Evolutionary conservation across 2,329 filamentous ascomycete species (phyloP).

Genomic region (Pseudogymnoascus sp.): DNA sequence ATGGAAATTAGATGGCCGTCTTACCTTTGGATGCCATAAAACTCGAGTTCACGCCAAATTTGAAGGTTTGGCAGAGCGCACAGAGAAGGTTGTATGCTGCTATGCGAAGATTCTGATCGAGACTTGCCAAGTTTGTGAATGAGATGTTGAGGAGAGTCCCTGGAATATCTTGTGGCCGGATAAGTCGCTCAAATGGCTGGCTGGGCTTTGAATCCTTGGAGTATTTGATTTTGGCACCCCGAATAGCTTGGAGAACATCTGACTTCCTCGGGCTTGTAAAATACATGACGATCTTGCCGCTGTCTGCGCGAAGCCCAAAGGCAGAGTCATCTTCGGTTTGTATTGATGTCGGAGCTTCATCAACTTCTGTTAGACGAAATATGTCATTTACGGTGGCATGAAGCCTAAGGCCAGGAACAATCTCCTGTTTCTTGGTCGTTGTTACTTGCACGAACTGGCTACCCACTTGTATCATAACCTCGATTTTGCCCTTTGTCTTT

Average conservation of each 20-base stretch:
- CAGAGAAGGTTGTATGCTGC: conserved; percentile 63
- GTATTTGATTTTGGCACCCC: conserved; percentile 56
- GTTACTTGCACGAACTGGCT: conserved; percentile 65
- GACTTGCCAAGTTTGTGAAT: conserved; percentile 58
- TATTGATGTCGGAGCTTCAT: conserved; percentile 59
- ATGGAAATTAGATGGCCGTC: conserved; percentile 14
- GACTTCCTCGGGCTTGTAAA: conserved; percentile 60
- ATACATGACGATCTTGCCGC: conserved; percentile 65
- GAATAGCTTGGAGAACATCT: conserved; percentile 58
- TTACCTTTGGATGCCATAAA: conserved; percentile 57
- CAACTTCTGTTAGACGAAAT: conserved; percentile 60
- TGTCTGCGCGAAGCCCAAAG: conserved; percentile 61
- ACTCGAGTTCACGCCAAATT: conserved; percentile 55
- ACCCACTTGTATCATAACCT: conserved; percentile 62
- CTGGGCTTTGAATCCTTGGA: conserved; percentile 55
- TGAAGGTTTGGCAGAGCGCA: conserved; percentile 61
- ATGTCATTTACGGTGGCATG: conserved; percentile 64
- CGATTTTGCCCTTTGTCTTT: conserved; percentile 64
- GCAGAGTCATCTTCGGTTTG: conserved; percentile 60
- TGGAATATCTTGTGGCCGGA: conserved; percentile 64
- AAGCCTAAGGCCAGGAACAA: conserved; percentile 55
- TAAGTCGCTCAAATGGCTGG: conserved; percentile 58
- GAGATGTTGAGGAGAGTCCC: conserved; percentile 63
- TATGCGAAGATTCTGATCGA: conserved; percentile 52
- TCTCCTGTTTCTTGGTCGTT: conserved; percentile 62